Conservation (phyloP, 2,329 filamentous ascomycete species). For the Xylaria sp. region DNA sequence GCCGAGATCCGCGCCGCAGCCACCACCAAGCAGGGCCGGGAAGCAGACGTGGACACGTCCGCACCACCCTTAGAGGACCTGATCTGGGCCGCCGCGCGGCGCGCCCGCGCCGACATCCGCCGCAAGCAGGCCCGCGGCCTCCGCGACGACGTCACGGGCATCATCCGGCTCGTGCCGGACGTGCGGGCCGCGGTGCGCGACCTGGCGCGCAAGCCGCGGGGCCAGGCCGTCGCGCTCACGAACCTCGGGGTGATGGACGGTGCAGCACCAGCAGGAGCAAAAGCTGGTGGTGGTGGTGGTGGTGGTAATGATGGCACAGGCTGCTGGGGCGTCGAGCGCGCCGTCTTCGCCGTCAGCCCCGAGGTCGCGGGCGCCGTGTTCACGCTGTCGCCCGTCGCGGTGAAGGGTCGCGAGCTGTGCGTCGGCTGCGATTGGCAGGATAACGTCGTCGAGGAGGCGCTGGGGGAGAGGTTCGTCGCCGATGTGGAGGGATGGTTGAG, state of each 20-base stretch:
- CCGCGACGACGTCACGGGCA: conserved; percentile 38
- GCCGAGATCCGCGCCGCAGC: conserved; percentile 7
- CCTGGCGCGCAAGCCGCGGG: conserved; percentile 13
- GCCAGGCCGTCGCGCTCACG: conserved; percentile 15
- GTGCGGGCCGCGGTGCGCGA: conserved; percentile 14
- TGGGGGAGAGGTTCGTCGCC: conserved; percentile 18
- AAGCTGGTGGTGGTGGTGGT: too few relatives aligned
- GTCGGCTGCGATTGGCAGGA: conserved; percentile 23
- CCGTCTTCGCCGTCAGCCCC: conserved; percentile 22
- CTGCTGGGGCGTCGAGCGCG: conserved; percentile 20
- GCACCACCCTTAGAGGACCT: conserved; percentile 7
- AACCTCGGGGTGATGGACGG: conserved; percentile 32
- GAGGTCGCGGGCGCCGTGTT: conserved; percentile 19
- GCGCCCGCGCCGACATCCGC: conserved; percentile 33
- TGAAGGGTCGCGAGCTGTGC: conserved; percentile 21
- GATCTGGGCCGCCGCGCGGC: conserved; percentile 28
- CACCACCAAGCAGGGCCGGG: neutral
- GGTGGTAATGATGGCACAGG: too few relatives aligned
- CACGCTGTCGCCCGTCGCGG: conserved; percentile 13
- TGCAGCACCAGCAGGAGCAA: too few relatives aligned
- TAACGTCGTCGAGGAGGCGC: conserved; percentile 8
- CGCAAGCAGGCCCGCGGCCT: conserved; percentile 31
- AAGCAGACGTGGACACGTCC: neutral
- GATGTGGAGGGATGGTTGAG: conserved; percentile 21
- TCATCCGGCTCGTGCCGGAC: conserved; percentile 33